Conservation (phyloP, 352 stramenopile genomes). For the Phytophthora chlamydospora region DNA sequence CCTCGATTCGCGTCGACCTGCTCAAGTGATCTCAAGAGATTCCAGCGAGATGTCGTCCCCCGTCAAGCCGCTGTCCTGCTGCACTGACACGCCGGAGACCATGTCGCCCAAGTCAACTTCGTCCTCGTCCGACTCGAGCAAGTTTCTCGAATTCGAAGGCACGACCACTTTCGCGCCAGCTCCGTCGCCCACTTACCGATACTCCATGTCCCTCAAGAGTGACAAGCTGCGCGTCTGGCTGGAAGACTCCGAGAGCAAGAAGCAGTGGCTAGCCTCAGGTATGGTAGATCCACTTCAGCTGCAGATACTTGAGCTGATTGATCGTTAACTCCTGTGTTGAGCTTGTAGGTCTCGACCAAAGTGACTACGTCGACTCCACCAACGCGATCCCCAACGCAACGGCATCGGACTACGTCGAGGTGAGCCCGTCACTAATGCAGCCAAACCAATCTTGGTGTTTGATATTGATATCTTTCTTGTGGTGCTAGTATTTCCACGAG, state of each 20-base stretch:
- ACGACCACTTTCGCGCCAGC: conserved; percentile 1
- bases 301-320: too few species aligned
- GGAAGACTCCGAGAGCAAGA: neutral
- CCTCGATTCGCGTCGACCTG: neutral
- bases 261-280: neutral
- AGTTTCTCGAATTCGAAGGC: conserved; percentile 8
- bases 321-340: too few species aligned
- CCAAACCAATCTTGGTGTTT: neutral
- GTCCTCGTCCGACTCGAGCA: conserved; percentile 1
- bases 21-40: neutral
- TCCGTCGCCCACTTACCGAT: neutral
- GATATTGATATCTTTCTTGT: neutral
- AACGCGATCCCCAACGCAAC: conserved; percentile 13
- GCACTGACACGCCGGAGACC: neutral
- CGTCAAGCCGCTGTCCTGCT: neutral
- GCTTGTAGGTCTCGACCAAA: neutral
- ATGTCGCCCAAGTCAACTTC: conserved; percentile 9
- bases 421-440: neutral
- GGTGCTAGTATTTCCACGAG: conserved; percentile 14
- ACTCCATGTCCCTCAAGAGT: neutral
- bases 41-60: neutral
- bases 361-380: conserved; percentile 11
- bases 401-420: conserved; percentile 11
- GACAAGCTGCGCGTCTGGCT: conserved; percentile 4
- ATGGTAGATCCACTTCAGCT: too few species aligned